These are phyloP conservation scores for Candida sojae DNA, from an alignment of 1,139 yeast genomes.

Conservation along the genomic window DNA sequence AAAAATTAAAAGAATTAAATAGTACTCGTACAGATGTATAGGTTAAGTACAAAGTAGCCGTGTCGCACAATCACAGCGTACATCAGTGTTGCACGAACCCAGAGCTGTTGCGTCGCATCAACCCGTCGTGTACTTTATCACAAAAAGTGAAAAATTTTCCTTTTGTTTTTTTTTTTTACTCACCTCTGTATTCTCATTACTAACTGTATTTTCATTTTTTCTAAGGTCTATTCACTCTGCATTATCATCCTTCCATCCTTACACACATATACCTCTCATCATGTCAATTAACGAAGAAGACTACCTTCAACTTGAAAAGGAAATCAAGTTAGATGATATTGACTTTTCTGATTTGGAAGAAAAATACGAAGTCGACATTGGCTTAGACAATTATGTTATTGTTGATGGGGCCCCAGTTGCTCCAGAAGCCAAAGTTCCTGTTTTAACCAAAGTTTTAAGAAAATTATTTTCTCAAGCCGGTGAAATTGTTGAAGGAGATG, in stretches of 20 bases:
- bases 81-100: too few species aligned
- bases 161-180: neutral
- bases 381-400: slow-evolving; percentile 78
- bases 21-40: neutral
- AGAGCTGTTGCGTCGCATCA: too few species aligned
- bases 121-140: too few species aligned
- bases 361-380: slow-evolving; percentile 65
- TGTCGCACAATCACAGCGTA: too few species aligned
- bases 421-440: slow-evolving; percentile 84
- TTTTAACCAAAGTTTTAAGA: slow-evolving; percentile 79
- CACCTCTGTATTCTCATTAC: neutral
- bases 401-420: slow-evolving; percentile 97
- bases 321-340: slow-evolving; percentile 55
- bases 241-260: too few species aligned
- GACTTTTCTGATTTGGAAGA: slow-evolving; percentile 89
- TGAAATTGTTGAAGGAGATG: slow-evolving; percentile 67
- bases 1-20: slow-evolving; percentile 29
- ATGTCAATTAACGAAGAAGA: slow-evolving; percentile 18
- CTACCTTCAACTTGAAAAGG: slow-evolving; percentile 45
- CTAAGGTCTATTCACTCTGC: neutral
- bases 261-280: neutral
- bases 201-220: neutral
- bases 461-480: slow-evolving; percentile 73
- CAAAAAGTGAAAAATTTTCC: slow-evolving; percentile 1
- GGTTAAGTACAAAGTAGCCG: neutral